These are phyloP conservation scores for Rhizophlyctis rosea DNA, from an alignment of 192 early-diverging fungal genomes.

Conservation along the genomic window DNA sequence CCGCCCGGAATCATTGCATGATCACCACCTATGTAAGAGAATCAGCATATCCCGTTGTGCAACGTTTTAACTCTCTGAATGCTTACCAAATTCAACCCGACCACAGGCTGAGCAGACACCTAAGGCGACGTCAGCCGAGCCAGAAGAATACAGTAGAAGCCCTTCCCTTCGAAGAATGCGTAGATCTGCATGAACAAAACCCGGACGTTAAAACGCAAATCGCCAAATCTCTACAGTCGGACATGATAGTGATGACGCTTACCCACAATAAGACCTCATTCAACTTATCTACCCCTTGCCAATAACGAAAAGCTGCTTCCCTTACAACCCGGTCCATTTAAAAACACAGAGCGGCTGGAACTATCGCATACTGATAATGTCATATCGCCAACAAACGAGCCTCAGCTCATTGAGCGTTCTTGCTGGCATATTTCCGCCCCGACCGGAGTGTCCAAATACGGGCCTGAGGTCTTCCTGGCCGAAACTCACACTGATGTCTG, in stretches of 20 bases:
- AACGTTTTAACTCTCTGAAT: background rate
- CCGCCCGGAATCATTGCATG: slow-evolving; percentile 13
- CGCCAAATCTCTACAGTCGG: too few species aligned
- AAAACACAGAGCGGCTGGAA: too few species aligned
- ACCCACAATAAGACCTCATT: slow-evolving; percentile 65
- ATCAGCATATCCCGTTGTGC: background rate
- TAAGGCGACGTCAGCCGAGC: slow-evolving; percentile 61
- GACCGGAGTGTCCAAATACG: too few species aligned
- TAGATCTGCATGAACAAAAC: slow-evolving; percentile 57
- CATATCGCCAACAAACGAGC: background rate
- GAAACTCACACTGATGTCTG: too few species aligned
- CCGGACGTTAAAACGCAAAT: too few species aligned
- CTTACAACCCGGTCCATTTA: too few species aligned
- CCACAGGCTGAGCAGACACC: too few species aligned
- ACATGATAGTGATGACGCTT: too few species aligned
- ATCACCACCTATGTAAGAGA: background rate
- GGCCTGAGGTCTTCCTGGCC: background rate
- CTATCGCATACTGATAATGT: background rate
- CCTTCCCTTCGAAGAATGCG: slow-evolving; percentile 85
- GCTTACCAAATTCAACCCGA: slow-evolving; percentile 36
- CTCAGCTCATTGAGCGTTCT: background rate
- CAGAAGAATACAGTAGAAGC: slow-evolving; percentile 78
- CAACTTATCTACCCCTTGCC: slow-evolving; percentile 81
- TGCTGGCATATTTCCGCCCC: background rate
- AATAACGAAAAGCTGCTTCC: slow-evolving; percentile 72